Conservation (phyloP, 495 filamentous ascomycete genomes). For the Tuber calosporum region DNA sequence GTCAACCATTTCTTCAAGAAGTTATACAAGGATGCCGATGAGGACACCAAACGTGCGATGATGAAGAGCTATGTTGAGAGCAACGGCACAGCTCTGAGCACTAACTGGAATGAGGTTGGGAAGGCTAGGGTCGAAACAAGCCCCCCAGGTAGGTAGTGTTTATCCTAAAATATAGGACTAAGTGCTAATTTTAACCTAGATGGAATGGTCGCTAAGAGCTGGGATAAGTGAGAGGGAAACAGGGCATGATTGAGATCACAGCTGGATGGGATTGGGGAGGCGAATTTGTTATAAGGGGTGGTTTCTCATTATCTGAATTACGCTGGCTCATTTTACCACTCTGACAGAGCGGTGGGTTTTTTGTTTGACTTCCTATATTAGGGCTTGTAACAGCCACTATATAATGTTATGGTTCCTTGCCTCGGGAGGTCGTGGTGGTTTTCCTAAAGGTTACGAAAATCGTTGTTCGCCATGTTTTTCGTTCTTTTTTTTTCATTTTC, state of each 20-base stretch:
- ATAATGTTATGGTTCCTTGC: no score
- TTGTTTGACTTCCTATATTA: no score
- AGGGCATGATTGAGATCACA: neutral
- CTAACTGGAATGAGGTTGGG: slow-evolving; percentile 81
- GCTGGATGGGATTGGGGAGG: neutral
- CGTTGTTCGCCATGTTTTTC: no score
- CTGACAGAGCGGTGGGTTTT: no score
- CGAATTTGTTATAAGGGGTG: neutral
- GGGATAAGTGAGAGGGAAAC: slow-evolving; percentile 42
- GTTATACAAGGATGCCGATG: slow-evolving; percentile 69
- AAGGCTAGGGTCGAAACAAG: slow-evolving; percentile 62
- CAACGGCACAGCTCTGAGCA: slow-evolving; percentile 86
- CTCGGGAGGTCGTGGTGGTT: no score
- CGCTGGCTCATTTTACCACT: no score
- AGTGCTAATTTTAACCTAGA: slow-evolving; percentile 44
- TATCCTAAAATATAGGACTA: neutral
- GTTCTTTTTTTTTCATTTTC: no score
- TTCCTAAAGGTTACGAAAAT: no score
- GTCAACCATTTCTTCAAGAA: slow-evolving; percentile 86
- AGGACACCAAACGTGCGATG: slow-evolving; percentile 84
- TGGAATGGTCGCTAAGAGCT: slow-evolving; percentile 67
- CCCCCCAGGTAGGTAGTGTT: slow-evolving; percentile 50
- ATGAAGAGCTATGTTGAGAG: slow-evolving; percentile 95
- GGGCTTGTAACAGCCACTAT: no score
- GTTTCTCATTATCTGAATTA: neutral